phyloP scores from a whole-genome alignment of 352 stramenopile genomes.

The Phytophthora kernoviae region DNA sequence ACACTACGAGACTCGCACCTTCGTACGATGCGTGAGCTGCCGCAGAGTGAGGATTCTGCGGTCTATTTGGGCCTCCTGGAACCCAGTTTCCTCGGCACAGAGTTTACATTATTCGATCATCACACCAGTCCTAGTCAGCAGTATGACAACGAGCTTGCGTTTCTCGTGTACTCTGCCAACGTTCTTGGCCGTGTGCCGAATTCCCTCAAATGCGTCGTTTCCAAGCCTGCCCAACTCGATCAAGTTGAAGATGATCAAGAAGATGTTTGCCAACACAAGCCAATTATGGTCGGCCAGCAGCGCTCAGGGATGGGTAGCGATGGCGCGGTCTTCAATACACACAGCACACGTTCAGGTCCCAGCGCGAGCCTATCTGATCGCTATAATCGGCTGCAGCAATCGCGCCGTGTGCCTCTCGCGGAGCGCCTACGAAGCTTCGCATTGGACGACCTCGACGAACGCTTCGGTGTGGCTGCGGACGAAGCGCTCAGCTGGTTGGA shows the following conservation, averaged over 20 bases:
- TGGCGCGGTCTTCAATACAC: slow-evolving; percentile 51
- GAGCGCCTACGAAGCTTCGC: slow-evolving; percentile 64
- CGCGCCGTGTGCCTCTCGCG: slow-evolving; percentile 47
- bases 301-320: slow-evolving; percentile 45
- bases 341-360: slow-evolving; percentile 49
- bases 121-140: slow-evolving; percentile 45
- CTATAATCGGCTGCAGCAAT: slow-evolving; percentile 62
- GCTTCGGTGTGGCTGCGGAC: slow-evolving; percentile 38
- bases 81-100: slow-evolving; percentile 83
- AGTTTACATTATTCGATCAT: slow-evolving; percentile 87
- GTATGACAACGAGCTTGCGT: slow-evolving; percentile 66
- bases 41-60: slow-evolving; percentile 74
- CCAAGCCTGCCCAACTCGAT: slow-evolving; percentile 20
- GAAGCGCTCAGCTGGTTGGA: slow-evolving; percentile 49
- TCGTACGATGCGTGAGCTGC: slow-evolving; percentile 71
- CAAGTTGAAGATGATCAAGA: slow-evolving; percentile 14
- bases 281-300: slow-evolving; percentile 22
- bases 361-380: slow-evolving; percentile 64
- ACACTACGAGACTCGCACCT: slow-evolving; percentile 80
- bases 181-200: slow-evolving; percentile 81
- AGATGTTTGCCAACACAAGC: not conserved
- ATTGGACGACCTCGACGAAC: slow-evolving; percentile 57
- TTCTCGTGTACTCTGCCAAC: slow-evolving; percentile 83
- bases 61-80: slow-evolving; percentile 82
- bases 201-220: slow-evolving; percentile 60